Percentiles rank a stretch among this genome's conserved stretches.
Evolutionary conservation across 2,329 filamentous ascomycete genomes (phyloP).

Genomic region (Aspergillus hiratsukae): DNA sequence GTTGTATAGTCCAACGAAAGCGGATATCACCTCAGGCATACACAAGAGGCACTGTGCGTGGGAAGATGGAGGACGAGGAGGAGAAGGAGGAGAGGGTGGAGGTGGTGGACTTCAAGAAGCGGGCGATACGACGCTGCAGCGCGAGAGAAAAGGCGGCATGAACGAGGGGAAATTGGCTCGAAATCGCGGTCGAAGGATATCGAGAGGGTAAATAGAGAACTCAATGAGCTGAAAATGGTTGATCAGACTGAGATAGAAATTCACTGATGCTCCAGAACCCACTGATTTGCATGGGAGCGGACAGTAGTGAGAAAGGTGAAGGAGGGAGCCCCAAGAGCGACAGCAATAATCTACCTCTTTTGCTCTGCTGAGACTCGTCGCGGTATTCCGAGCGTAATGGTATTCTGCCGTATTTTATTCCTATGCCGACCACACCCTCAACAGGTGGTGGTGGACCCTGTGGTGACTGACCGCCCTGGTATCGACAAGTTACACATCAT

Average conservation of each 20-base stretch:
- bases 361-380: not conserved
- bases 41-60: conserved; percentile 9
- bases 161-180: conserved; percentile 13
- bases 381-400: not conserved
- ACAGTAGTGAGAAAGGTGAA: conserved; percentile 6
- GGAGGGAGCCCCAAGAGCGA: conserved; percentile 4
- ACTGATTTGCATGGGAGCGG: conserved; percentile 2
- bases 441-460: not conserved
- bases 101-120: conserved; percentile 29
- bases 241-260: not conserved
- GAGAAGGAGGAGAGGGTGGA: conserved; percentile 12
- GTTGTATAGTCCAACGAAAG: not conserved
- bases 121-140: conserved; percentile 30
- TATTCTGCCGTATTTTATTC: not conserved
- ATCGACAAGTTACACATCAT: not conserved
- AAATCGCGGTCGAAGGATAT: not conserved
- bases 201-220: conserved; percentile 7
- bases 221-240: not conserved
- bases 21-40: conserved; percentile 11
- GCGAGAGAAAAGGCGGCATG: conserved; percentile 31
- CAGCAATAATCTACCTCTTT: conserved; percentile 1
- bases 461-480: not conserved
- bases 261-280: not conserved
- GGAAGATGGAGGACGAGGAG: conserved; percentile 2
- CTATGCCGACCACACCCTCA: not conserved